Percentiles rank a stretch among this genome's conserved stretches.
Conservation (phyloP, 805 yeast species). For the Saccharomycopsis amapae region DNA sequence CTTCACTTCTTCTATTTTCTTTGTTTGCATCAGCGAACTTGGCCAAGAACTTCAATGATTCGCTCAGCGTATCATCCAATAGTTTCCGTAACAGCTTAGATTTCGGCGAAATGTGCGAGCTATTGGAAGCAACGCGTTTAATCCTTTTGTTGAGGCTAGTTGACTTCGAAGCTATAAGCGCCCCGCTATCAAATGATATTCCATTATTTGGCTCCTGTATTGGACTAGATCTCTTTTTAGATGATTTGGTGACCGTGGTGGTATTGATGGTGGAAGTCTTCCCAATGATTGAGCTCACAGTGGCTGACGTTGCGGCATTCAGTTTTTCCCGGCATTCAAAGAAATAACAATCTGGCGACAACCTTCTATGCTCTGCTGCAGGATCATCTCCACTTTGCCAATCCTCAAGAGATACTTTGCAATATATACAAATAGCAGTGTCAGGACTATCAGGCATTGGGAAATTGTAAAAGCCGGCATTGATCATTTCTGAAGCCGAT, state of each 20-base stretch:
- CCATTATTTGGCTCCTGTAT: neutral
- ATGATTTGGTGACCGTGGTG: neutral
- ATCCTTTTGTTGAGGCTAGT: neutral
- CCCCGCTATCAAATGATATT: conserved; percentile 1
- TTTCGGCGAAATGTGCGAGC: neutral
- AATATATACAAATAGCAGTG: conserved; percentile 55
- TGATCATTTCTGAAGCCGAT: conserved; percentile 38
- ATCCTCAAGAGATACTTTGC: conserved; percentile 58
- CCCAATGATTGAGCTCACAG: neutral
- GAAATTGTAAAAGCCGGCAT: conserved; percentile 57
- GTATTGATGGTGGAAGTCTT: neutral
- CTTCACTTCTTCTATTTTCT: conserved; percentile 14
- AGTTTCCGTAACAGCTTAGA: conserved; percentile 2
- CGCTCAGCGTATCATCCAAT: conserved; percentile 18
- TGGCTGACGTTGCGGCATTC: neutral
- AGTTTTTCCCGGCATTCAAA: conserved; percentile 24
- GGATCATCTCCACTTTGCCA: conserved; percentile 70
- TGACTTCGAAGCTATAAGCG: conserved; percentile 4
- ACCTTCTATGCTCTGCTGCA: conserved; percentile 44
- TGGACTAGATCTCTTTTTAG: conserved; percentile 2
- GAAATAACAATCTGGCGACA: conserved; percentile 37
- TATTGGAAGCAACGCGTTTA: too few species aligned
- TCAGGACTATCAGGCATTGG: conserved; percentile 46
- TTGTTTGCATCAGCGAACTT: conserved; percentile 6
- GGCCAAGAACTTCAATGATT: conserved; percentile 12